Conservation (phyloP, 2,329 filamentous ascomycete species). For the Fusarium tupiense region DNA sequence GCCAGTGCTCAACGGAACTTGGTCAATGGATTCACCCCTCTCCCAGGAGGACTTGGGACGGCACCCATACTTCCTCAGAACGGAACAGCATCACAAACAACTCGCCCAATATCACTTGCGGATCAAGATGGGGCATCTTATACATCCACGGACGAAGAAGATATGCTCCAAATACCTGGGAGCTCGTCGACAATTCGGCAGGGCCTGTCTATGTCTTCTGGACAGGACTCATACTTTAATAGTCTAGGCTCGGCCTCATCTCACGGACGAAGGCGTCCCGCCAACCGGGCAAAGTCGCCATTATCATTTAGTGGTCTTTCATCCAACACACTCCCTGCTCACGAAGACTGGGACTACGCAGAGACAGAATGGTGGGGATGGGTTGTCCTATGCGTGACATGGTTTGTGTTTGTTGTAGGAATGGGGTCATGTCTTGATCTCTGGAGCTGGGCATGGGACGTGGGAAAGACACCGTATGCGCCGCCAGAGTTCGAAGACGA, state of each 20-base stretch:
- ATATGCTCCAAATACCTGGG: conserved; percentile 72
- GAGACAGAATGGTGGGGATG: conserved; percentile 99
- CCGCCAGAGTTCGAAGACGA: conserved; percentile 96
- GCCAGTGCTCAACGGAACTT: conserved; percentile 58
- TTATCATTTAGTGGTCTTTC: conserved; percentile 65
- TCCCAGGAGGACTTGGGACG: conserved; percentile 38
- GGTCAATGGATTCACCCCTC: conserved; percentile 57
- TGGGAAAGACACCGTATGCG: conserved; percentile 93
- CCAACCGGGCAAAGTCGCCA: conserved; percentile 67
- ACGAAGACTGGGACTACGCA: conserved; percentile 84
- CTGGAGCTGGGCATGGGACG: conserved; percentile 99
- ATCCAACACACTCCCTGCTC: conserved; percentile 56
- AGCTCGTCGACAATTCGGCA: conserved; percentile 56
- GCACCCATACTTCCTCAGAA: conserved; percentile 26
- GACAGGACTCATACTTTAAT: conserved; percentile 71
- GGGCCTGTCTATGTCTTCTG: conserved; percentile 60
- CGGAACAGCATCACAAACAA: conserved; percentile 23
- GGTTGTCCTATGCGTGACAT: conserved; percentile 89
- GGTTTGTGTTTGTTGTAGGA: conserved; percentile 94
- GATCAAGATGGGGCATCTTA: conserved; percentile 40
- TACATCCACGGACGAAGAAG: conserved; percentile 84
- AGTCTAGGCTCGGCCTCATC: conserved; percentile 51
- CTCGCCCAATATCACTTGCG: conserved; percentile 10
- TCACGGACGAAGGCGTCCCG: conserved; percentile 56
- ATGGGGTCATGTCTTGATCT: conserved; percentile 96